These are phyloP conservation scores for Vanrija pseudolonga DNA, from an alignment of 1,284 basidiomycete species.

Conservation along the genomic window DNA sequence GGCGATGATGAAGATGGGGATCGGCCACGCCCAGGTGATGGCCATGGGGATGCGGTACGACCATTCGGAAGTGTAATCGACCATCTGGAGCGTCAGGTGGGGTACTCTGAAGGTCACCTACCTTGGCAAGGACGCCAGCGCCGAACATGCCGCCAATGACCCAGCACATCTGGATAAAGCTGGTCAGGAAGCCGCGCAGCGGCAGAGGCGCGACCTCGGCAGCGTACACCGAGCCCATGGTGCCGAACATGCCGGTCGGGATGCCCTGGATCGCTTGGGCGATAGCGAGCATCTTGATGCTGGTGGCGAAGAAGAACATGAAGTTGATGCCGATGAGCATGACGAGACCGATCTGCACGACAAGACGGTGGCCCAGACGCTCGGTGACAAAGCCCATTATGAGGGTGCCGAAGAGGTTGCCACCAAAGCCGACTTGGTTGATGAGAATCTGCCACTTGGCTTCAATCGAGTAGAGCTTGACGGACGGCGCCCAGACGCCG, in stretches of 20 bases:
- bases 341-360: neutral
- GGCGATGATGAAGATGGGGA: slow-evolving; percentile 31
- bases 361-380: neutral
- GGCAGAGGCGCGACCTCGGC: neutral
- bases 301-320: slow-evolving; percentile 36
- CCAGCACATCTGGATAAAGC: slow-evolving; percentile 52
- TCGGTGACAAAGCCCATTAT: neutral
- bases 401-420: neutral
- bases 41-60: slow-evolving; percentile 21
- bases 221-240: neutral
- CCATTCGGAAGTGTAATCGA: slow-evolving; percentile 14
- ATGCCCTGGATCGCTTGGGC: too few species aligned
- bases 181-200: slow-evolving; percentile 5
- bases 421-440: neutral
- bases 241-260: neutral
- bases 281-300: neutral
- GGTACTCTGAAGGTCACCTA: too few species aligned
- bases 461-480: slow-evolving; percentile 10
- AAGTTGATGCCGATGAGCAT: slow-evolving; percentile 22
- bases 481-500: too few species aligned
- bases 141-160: slow-evolving; percentile 41
- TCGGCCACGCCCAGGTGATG: slow-evolving; percentile 45
- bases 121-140: neutral
- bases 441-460: neutral
- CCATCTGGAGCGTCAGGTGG: too few species aligned